Evolutionary conservation across 257 asterid species (phyloP).

Genomic region (Anisodus tanguticus): DNA sequence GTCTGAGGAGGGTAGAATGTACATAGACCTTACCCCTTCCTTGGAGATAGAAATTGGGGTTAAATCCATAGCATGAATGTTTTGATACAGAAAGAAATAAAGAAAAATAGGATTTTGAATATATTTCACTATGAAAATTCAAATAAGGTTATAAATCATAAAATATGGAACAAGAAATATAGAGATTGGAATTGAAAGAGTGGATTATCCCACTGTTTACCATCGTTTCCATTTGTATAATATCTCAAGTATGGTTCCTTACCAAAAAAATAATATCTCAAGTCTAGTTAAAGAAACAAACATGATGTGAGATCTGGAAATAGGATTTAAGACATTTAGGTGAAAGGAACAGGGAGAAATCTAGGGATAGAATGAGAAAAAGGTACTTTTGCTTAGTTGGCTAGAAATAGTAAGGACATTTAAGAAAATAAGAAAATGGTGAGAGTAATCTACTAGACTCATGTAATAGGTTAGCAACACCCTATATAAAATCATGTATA

Average conservation of each 20-base stretch:
- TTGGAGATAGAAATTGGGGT: too few species aligned
- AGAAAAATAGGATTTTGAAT: too few species aligned
- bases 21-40: too few species aligned
- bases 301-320: neutral
- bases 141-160: neutral
- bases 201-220: neutral
- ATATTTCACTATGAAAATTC: too few species aligned
- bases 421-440: neutral
- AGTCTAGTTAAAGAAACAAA: neutral
- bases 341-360: neutral
- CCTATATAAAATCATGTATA: neutral
- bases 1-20: too few species aligned
- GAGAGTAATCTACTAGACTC: neutral
- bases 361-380: neutral
- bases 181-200: neutral
- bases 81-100: too few species aligned
- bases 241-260: neutral
- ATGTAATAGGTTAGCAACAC: neutral
- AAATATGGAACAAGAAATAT: neutral
- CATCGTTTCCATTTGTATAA: neutral
- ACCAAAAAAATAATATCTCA: too few species aligned
- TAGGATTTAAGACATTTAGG: neutral
- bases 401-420: neutral
- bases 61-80: too few species aligned
- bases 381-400: neutral